Conservation (phyloP, 208 protist species). For the Jaenimonas drosophilae region DNA sequence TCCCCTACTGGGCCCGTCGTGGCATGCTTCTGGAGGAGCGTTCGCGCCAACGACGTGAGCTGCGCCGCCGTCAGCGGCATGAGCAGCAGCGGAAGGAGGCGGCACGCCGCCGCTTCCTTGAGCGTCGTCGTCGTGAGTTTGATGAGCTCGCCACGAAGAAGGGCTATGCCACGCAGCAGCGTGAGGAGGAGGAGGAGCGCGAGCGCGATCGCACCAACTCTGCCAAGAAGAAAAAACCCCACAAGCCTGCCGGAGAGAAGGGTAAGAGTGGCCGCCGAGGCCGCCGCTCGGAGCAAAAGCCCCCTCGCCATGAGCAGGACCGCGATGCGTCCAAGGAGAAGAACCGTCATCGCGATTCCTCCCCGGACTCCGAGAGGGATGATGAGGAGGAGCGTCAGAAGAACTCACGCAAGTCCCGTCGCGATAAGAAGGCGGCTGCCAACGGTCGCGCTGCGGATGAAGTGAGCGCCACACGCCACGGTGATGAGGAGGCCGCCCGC, state of each 20-base stretch:
- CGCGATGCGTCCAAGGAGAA: background rate
- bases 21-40: conserved; percentile 51
- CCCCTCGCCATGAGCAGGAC: background rate
- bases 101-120: conserved; percentile 43
- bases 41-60: conserved; percentile 22
- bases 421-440: background rate
- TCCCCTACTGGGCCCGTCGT: conserved; percentile 58
- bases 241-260: background rate
- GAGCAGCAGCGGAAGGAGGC: conserved; percentile 26
- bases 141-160: conserved; percentile 38
- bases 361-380: background rate
- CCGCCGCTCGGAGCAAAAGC: background rate
- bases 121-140: conserved; percentile 43
- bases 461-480: background rate
- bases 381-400: too few species aligned
- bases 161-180: conserved; percentile 19
- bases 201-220: background rate
- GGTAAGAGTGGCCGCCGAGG: background rate
- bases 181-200: conserved; percentile 6
- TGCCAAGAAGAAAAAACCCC: background rate
- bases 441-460: background rate
- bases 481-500: background rate
- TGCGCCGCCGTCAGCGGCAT: conserved; percentile 24
- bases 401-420: background rate
- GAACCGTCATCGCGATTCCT: background rate